Percentiles rank a stretch among this genome's conserved stretches.
Evolutionary conservation across 257 asterid genomes (phyloP).

Genomic region (Haberlea rhodopensis): DNA sequence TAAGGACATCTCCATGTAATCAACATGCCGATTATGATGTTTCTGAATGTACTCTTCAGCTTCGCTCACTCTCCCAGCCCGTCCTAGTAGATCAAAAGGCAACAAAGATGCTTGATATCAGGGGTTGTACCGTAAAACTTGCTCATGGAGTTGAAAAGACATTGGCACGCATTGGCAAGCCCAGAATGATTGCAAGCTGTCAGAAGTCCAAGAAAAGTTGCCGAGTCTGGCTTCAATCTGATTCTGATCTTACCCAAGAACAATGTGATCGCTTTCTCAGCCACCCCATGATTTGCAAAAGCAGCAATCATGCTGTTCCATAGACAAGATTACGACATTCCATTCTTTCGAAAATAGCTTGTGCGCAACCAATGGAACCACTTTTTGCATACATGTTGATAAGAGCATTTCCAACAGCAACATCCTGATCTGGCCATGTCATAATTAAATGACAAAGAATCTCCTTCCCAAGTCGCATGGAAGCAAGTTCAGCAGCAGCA

Average conservation of each 20-base stretch:
- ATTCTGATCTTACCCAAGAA: slow-evolving; percentile 43
- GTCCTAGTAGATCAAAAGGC: slow-evolving; percentile 72
- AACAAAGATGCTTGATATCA: slow-evolving; percentile 52
- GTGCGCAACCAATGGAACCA: slow-evolving; percentile 41
- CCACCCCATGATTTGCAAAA: slow-evolving; percentile 62
- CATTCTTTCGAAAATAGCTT: slow-evolving; percentile 45
- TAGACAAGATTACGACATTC: slow-evolving; percentile 44
- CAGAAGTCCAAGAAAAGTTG: slow-evolving; percentile 60
- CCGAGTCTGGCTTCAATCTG: slow-evolving; percentile 56
- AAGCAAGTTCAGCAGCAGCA: slow-evolving; percentile 56
- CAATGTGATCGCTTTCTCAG: slow-evolving; percentile 36
- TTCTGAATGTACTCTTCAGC: slow-evolving; percentile 53
- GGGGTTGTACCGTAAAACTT: slow-evolving; percentile 40
- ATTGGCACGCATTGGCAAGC: slow-evolving; percentile 50
- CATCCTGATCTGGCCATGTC: slow-evolving; percentile 41
- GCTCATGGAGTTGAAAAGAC: slow-evolving; percentile 44
- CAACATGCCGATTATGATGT: slow-evolving; percentile 53
- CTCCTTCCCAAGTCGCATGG: slow-evolving; percentile 54
- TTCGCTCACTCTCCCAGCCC: slow-evolving; percentile 54
- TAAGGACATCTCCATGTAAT: slow-evolving; percentile 45
- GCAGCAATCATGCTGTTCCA: slow-evolving; percentile 74
- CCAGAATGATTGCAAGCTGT: slow-evolving; percentile 77
- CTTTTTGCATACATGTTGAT: slow-evolving; percentile 81
- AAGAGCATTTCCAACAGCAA: slow-evolving; percentile 58
- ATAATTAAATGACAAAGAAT: slow-evolving; percentile 54